A percentile compares a stretch with the other conserved stretches of the same genome.
Conservation (phyloP, 1,284 basidiomycete species). For the Apiotrichum akiyoshidainum region DNA sequence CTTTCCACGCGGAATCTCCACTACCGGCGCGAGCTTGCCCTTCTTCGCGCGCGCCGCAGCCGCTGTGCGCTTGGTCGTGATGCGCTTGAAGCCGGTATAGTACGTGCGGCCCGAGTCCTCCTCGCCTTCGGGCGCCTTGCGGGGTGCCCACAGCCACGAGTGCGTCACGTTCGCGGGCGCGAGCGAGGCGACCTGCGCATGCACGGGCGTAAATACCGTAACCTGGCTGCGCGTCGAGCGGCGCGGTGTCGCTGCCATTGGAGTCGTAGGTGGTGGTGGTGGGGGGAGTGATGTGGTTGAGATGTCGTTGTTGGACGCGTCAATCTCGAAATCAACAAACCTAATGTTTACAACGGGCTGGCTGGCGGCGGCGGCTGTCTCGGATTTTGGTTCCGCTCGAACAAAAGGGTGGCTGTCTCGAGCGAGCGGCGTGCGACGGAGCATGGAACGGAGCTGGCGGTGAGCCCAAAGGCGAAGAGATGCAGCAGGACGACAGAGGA, state of each 20-base stretch:
- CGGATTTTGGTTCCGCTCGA: too few relatives aligned
- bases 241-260: slow-evolving; percentile 34
- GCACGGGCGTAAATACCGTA: slow-evolving; percentile 32
- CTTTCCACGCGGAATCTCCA: background rate
- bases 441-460: too few relatives aligned
- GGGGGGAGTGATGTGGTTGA: background rate
- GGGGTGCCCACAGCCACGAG: slow-evolving; percentile 26
- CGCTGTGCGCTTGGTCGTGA: background rate
- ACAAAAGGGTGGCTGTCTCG: background rate
- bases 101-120: background rate
- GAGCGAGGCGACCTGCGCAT: background rate
- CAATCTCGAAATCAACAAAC: too few relatives aligned
- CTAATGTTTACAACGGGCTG: too few relatives aligned
- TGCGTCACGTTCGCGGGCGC: slow-evolving; percentile 21
- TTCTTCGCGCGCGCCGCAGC: background rate
- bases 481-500: too few relatives aligned
- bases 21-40: background rate
- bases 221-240: slow-evolving; percentile 39
- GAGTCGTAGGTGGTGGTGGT: background rate
- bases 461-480: too few relatives aligned
- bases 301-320: background rate
- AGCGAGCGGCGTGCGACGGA: too few relatives aligned
- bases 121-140: background rate
- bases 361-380: too few relatives aligned
- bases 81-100: slow-evolving; percentile 1